Conservation (phyloP, 805 yeast genomes). For the Candida glaebosa region DNA sequence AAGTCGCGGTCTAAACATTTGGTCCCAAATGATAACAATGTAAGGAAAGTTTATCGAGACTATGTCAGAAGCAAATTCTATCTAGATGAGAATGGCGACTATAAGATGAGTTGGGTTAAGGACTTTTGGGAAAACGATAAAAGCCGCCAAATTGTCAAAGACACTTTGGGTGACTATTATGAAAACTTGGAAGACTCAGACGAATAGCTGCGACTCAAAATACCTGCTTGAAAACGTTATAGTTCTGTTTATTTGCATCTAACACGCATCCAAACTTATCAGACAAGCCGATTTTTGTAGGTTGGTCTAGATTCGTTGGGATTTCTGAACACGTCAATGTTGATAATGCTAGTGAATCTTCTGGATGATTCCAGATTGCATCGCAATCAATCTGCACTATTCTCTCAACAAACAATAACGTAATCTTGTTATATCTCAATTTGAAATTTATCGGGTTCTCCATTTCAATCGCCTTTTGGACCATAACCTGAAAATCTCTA, state of each 20-base stretch:
- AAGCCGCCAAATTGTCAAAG: neutral
- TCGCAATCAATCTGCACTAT: conserved; percentile 1
- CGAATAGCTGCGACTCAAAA: conserved; percentile 3
- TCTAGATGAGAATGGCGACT: conserved; percentile 15
- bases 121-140: conserved; percentile 20
- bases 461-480: neutral
- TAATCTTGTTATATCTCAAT: neutral
- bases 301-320: neutral
- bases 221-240: conserved; percentile 25
- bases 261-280: conserved; percentile 33
- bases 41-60: conserved; percentile 22
- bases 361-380: neutral
- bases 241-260: conserved; percentile 37
- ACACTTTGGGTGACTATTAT: neutral
- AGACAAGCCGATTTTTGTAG: conserved; percentile 5
- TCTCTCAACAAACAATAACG: neutral
- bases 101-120: conserved; percentile 21
- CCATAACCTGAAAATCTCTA: neutral
- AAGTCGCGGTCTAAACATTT: conserved; percentile 15
- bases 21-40: conserved; percentile 28
- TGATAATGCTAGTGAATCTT: neutral
- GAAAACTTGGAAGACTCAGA: neutral
- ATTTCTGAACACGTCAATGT: neutral
- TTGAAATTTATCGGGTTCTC: neutral
- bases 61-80: conserved; percentile 31